Percentiles rank a stretch among this genome's conserved stretches.
Conservation (phyloP, 1,139 yeast species). For the Protomyces arabidopsidicola region DNA sequence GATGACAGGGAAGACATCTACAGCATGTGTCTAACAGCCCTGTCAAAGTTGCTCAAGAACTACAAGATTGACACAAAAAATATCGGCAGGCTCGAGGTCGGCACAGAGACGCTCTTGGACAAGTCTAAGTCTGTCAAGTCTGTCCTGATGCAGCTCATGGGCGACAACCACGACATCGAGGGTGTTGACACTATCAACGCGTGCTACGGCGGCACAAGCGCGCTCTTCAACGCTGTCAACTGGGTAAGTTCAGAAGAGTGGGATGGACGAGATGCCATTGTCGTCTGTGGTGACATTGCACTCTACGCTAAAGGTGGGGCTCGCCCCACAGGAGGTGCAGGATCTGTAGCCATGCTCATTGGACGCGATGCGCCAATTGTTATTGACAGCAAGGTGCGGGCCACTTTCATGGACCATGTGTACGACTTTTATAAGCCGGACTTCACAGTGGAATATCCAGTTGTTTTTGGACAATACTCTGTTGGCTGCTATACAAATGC, state of each 20-base stretch:
- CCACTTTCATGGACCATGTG: conserved; percentile 47
- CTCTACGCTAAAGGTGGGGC: conserved; percentile 96
- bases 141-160: conserved; percentile 90
- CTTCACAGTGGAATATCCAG: conserved; percentile 93
- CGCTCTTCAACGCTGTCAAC: conserved; percentile 85
- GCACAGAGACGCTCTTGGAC: conserved; percentile 95
- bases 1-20: conserved; percentile 96
- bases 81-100: conserved; percentile 95
- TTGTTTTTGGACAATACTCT: conserved; percentile 96
- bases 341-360: conserved; percentile 87
- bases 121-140: conserved; percentile 96
- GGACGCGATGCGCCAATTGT: conserved; percentile 99
- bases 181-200: conserved; percentile 97
- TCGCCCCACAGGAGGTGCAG: conserved; percentile 99
- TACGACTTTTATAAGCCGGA: conserved; percentile 58
- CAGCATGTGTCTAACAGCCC: conserved; percentile 81
- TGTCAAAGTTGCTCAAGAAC: conserved; percentile 69
- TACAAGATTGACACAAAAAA: conserved; percentile 73
- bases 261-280: conserved; percentile 99
- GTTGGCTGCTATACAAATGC: conserved; percentile 92
- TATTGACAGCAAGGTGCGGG: conserved; percentile 61
- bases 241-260: conserved; percentile 95
- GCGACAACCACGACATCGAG: conserved; percentile 84
- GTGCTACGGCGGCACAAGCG: conserved; percentile 98
- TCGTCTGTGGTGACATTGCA: conserved; percentile 96